Evolutionary conservation across 495 filamentous ascomycete species (phyloP), one percentile per base, ranked within the genome.

Genomic region (Hyaloscypha variabilis): DNA sequence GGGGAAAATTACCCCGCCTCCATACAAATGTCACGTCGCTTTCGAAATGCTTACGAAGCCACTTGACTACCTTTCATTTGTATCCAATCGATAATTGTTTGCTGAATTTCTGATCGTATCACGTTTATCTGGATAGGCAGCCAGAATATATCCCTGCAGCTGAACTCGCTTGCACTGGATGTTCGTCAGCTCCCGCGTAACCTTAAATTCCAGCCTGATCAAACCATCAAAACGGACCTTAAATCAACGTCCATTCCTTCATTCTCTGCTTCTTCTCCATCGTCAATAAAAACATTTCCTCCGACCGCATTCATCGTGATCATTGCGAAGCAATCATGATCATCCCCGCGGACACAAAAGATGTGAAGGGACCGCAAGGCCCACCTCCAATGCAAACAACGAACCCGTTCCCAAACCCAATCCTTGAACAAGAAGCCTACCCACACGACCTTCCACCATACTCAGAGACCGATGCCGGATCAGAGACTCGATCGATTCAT

Each of bases 281-380:
- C 39, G 17, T 46, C 1, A 46, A 10, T 17, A 14, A 14, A 46
- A 6, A 6, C 3, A 8, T 4, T 19, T 46, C 39, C 39, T 46
- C 39, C 14, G 17, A 54, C 25, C 25, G 26, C n/a, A 54, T 24
- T 23, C 25, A 54, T 54, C 51, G 19, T 19, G 21, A 25, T 25
- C 25, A 54, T 54, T 25, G 51, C 21, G 25, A 54, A 54, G 51
- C 21, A 54, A n/a, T 17, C 25, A 58, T 58, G 54, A 58, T 62
- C 50, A 62, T 62, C 26, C 60, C 60, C 54, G 46, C 49, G 8
- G 60, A 62, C 34, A 51, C 60, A 25, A 62, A 62, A 19, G 60
- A 62, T 28, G 60, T 29, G 3, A 61, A 61, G 29, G 59, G 59
- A 11, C 59, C 59, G 6, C 13, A 19, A 5, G 13, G 21, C 39